Conservation (phyloP, 169 alveolate species). For the Plasmodium knowlesi region DNA sequence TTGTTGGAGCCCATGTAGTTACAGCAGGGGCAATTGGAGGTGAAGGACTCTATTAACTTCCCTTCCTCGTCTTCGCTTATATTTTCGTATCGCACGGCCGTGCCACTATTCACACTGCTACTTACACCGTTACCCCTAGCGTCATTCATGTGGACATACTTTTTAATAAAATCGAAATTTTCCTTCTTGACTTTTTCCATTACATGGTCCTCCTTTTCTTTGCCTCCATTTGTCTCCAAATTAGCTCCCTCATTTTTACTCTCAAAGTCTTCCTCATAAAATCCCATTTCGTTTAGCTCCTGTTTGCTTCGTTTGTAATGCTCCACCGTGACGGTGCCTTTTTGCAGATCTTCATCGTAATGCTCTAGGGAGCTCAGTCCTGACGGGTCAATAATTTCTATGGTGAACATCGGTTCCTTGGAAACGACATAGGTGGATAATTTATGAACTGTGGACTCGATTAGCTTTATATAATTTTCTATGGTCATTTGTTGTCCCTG, state of each 20-base stretch:
- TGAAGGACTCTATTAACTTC: constrained; percentile 67
- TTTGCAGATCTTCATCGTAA: constrained; percentile 64
- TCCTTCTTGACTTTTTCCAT: constrained; percentile 38
- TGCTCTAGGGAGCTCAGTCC: constrained; percentile 92
- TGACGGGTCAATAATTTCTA: constrained; percentile 93
- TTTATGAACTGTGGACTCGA: constrained; percentile 34
- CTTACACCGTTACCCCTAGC: neutral
- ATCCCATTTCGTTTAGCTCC: constrained; percentile 88
- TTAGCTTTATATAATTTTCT: constrained; percentile 66
- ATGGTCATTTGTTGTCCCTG: constrained; percentile 44
- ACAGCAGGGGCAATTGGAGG: constrained; percentile 88
- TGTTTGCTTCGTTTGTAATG: constrained; percentile 85
- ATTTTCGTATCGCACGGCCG: constrained; percentile 27
- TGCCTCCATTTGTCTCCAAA: neutral
- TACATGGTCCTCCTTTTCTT: constrained; percentile 5
- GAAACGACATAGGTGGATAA: constrained; percentile 18
- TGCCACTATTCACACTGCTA: neutral
- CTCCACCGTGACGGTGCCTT: constrained; percentile 82
- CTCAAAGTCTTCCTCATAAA: constrained; percentile 79
- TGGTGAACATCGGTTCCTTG: constrained; percentile 86
- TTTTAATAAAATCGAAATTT: constrained; percentile 67
- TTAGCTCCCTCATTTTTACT: constrained; percentile 39
- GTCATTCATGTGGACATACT: constrained; percentile 37
- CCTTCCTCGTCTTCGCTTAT: constrained; percentile 52
- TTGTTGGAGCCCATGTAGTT: constrained; percentile 86